These are phyloP conservation scores for Rhizopogon vinicolor DNA, from an alignment of 768 basidiomycete genomes.

Conservation along the genomic window DNA sequence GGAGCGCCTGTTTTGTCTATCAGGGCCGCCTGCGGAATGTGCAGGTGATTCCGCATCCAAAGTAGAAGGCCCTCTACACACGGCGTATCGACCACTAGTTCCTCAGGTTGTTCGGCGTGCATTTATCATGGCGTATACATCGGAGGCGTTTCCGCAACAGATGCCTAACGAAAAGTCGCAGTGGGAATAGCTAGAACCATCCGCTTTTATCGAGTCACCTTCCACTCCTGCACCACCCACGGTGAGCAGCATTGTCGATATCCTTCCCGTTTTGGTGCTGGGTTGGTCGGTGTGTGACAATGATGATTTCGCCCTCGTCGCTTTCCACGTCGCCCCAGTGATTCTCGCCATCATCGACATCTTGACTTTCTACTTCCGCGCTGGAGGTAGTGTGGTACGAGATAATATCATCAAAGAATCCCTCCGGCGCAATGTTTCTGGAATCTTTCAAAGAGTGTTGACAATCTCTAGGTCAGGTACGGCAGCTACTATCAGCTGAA, in stretches of 20 bases:
- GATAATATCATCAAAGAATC: slow-evolving; percentile 38
- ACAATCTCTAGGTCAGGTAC: slow-evolving; percentile 81
- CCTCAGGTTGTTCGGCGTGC: slow-evolving; percentile 15
- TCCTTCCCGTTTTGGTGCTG: slow-evolving; percentile 28
- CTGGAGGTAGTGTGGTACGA: slow-evolving; percentile 6
- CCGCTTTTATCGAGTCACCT: slow-evolving; percentile 75
- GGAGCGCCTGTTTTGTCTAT: slow-evolving; percentile 35
- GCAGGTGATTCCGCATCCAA: slow-evolving; percentile 10
- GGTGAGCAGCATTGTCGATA: slow-evolving; percentile 29
- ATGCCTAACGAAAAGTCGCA: slow-evolving; percentile 37
- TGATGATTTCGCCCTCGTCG: slow-evolving; percentile 41
- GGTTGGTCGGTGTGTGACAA: slow-evolving; percentile 24
- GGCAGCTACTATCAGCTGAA: slow-evolving; percentile 62
- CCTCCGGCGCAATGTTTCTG: slow-evolving; percentile 52
- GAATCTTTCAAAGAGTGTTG: slow-evolving; percentile 63
- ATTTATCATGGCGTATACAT: slow-evolving; percentile 63
- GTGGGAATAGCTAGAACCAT: slow-evolving; percentile 49
- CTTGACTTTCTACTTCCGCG: slow-evolving; percentile 18
- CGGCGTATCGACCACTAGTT: slow-evolving; percentile 1
- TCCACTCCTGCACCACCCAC: slow-evolving; percentile 57
- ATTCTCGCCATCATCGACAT: slow-evolving; percentile 50
- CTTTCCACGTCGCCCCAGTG: slow-evolving; percentile 69
- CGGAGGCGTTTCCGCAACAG: slow-evolving; percentile 57
- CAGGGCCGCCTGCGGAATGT: slow-evolving; percentile 22
- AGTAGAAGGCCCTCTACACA: slow-evolving; percentile 1